Evolutionary conservation across 2,329 filamentous ascomycete species (phyloP), one percentile per base, ranked within the genome.

Genomic region (Rhynchosporium secalis): DNA sequence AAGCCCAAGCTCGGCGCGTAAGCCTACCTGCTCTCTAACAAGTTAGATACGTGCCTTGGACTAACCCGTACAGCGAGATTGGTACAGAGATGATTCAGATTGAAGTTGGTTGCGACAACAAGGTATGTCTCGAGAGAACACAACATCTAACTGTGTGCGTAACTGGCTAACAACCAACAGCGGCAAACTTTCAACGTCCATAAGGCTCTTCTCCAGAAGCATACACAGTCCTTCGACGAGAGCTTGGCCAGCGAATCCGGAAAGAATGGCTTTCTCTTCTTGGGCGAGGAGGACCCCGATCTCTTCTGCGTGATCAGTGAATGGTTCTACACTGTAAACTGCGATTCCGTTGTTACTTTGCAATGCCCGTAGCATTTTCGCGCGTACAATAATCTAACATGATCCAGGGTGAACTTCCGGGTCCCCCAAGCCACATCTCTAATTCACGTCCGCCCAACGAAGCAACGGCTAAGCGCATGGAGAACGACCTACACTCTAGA

Each of bases 181-280:
- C 40, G 46, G 29, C 55, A 65, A 61, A 45, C 38, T 12, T 62
- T 65, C 38, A 56, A 48, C 20, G 48, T 69, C 43, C 66, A 68
- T 54, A 66, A 64, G 47, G 31, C 13, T 10, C 45, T 66, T 26
- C 56, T 69, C 6, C 47, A 64, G 28, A 62, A 58, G 36, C 54
- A 43, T 26, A 62, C 64, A 5, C 55, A 61, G 28, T 64, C 64
- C 29, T 68, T 64, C 41, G 62, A 65, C 15, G 43, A 55, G 7
- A 47, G 47, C 7, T 33, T 65, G 9, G 52, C 62, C 3, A 54
- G 54, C 3, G 46, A 60, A 12, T 29, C 58, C n/a, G 61, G 55
- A n/a, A 47, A 61, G 9, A 31, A 58, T 26, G 61, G 61, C 36
- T 47, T 59, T 20, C 57, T 69, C 8, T 52, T 64, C 9, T 28